Evolutionary conservation across 2,329 filamentous ascomycete genomes (phyloP), one percentile per base, ranked within the genome.

Genomic region (Cercospora berteroae): DNA sequence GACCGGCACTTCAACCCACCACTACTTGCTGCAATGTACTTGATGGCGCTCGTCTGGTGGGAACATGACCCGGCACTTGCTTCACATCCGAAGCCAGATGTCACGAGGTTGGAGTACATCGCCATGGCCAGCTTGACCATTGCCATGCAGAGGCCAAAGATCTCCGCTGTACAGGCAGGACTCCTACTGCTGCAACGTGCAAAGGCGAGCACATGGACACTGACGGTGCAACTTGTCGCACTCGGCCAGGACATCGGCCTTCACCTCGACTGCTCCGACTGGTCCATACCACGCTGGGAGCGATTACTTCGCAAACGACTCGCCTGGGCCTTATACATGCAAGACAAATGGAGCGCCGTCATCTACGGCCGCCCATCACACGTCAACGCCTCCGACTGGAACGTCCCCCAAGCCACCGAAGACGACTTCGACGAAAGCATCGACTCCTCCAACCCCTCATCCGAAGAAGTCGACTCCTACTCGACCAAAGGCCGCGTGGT

Each of bases 261-360:
- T 44, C 93, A 97, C 77, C 87, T 96, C 48, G 93, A 97, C 79
- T 96, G 93, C 80, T 88, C 90, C 5, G 84, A 84, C 62, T 97
- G 94, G 94, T 92, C 92, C 69, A 94, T 97, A 63, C 92, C 93
- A 29, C 85, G 85, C 0, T 97, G 93, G 93, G 93, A 97, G 78
- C 90, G 91, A 73, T 91, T 92, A 0, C 79, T 97, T 67, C 86
- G 94, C 68, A 95, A 94, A 77, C 87, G 94, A 59, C 86, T 97
- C 50, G 93, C 92, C 0, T 97, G 94, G 93, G 93, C 92, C 2
- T 80, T 96, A 60, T 96, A 95, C 77, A 94, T 96, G 90, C 93
- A 97, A 80, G 94, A 97, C 79, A 96, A 92, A 78, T 96, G 93
- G 93, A 92, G 91, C 16, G 89, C 93, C 1, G 83, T 96, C 20